phyloP scores from a whole-genome alignment of 116 monocot species.

The Thalassia testudinum region DNA sequence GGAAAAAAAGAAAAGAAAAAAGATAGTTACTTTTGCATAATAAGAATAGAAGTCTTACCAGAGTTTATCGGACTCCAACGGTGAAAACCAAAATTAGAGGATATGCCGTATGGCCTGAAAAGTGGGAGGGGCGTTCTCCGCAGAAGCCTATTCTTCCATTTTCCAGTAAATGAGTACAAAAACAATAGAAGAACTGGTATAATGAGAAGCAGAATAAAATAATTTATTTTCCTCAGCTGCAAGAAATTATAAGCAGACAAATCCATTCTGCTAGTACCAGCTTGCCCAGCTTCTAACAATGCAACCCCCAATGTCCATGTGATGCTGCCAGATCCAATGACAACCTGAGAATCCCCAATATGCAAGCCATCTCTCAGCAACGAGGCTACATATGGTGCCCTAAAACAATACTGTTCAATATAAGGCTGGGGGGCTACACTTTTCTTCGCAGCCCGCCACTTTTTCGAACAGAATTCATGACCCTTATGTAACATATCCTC shows the following conservation, averaged over 20 bases:
- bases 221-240: slow-evolving; percentile 18
- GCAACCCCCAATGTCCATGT: slow-evolving; percentile 97
- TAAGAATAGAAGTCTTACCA: slow-evolving; percentile 37
- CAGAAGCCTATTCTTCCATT: slow-evolving; percentile 37
- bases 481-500: slow-evolving; percentile 57
- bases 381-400: slow-evolving; percentile 83
- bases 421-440: slow-evolving; percentile 90
- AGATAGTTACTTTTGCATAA: too few relatives aligned
- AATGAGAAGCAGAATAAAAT: slow-evolving; percentile 27
- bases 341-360: slow-evolving; percentile 53
- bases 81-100: slow-evolving; percentile 43
- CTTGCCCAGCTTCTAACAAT: slow-evolving; percentile 59
- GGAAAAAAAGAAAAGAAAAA: too few relatives aligned
- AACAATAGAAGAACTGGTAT: slow-evolving; percentile 36
- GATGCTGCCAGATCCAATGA: slow-evolving; percentile 84
- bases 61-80: slow-evolving; percentile 52
- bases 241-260: slow-evolving; percentile 33
- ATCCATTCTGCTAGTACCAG: slow-evolving; percentile 40
- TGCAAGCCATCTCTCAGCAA: slow-evolving; percentile 85
- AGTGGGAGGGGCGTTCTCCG: slow-evolving; percentile 55
- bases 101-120: slow-evolving; percentile 44
- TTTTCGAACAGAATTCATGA: slow-evolving; percentile 56
- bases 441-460: slow-evolving; percentile 67
- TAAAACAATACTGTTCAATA: slow-evolving; percentile 95
- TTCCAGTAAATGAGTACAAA: slow-evolving; percentile 34